Evolutionary conservation across 2,329 filamentous ascomycete species (phyloP).

Genomic region (Cladophialophora yegresii): DNA sequence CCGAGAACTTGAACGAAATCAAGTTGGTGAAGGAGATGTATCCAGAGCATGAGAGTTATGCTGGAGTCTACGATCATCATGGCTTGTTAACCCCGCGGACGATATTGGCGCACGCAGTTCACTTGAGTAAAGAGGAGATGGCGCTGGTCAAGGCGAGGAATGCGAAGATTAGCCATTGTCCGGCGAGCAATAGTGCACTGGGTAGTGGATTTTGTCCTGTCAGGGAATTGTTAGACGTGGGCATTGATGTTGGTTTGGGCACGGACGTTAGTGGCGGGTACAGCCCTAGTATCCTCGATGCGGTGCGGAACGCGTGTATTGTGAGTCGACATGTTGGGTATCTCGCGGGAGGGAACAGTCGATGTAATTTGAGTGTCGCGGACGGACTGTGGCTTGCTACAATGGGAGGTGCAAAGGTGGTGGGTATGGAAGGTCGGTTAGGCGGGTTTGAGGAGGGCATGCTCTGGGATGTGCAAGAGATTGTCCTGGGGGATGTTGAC

Average conservation of each 20-base stretch:
- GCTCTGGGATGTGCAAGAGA: slow-evolving; percentile 87
- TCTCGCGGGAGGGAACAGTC: slow-evolving; percentile 38
- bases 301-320: slow-evolving; percentile 77
- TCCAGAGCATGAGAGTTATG: slow-evolving; percentile 65
- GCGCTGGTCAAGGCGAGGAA: slow-evolving; percentile 61
- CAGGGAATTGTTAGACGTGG: slow-evolving; percentile 70
- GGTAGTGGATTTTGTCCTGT: slow-evolving; percentile 78
- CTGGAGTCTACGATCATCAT: slow-evolving; percentile 74
- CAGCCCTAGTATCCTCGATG: slow-evolving; percentile 75
- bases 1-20: slow-evolving; percentile 76
- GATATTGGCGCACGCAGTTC: slow-evolving; percentile 82
- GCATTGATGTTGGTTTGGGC: slow-evolving; percentile 78
- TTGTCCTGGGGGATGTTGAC: slow-evolving; percentile 47
- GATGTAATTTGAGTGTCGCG: slow-evolving; percentile 58
- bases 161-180: slow-evolving; percentile 79
- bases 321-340: slow-evolving; percentile 72
- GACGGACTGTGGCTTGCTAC: slow-evolving; percentile 87
- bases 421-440: slow-evolving; percentile 70
- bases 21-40: slow-evolving; percentile 70
- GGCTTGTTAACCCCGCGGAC: slow-evolving; percentile 71
- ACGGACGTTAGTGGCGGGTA: slow-evolving; percentile 92
- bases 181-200: slow-evolving; percentile 79
- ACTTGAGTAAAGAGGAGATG: slow-evolving; percentile 69
- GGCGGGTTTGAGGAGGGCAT: slow-evolving; percentile 84
- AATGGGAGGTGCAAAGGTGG: slow-evolving; percentile 77